Conservation (phyloP, 2,329 filamentous ascomycete species). For the Shiraia bambusicola region DNA sequence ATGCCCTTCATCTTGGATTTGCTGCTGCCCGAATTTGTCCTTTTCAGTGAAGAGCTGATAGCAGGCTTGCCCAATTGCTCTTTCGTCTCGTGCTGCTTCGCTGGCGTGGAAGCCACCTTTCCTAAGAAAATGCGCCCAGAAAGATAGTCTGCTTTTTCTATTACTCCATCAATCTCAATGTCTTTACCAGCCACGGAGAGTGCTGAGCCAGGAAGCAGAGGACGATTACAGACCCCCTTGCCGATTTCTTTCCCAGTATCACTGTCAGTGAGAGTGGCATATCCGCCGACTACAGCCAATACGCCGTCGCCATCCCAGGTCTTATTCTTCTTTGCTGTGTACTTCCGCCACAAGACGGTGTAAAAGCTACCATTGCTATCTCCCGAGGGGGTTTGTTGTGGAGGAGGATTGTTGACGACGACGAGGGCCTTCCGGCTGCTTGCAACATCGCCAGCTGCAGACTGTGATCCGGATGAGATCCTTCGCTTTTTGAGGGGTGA, state of each 20-base stretch:
- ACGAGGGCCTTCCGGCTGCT: conserved; percentile 36
- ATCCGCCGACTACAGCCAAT: conserved; percentile 58
- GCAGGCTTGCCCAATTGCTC: conserved; percentile 20
- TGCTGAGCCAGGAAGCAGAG: conserved; percentile 60
- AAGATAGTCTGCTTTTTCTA: conserved; percentile 62
- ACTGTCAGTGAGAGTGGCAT: conserved; percentile 62
- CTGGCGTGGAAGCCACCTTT: conserved; percentile 19
- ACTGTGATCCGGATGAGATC: conserved; percentile 35
- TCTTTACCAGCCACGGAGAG: conserved; percentile 68
- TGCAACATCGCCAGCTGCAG: conserved; percentile 12
- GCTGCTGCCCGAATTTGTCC: conserved; percentile 18
- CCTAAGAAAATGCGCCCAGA: conserved; percentile 50
- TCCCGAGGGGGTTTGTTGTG: conserved; percentile 16
- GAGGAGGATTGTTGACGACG: conserved; percentile 23
- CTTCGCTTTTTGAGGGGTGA: conserved; percentile 48
- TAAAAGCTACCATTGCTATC: conserved; percentile 44
- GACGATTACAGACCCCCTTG: conserved; percentile 56
- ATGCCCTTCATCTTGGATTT: background rate
- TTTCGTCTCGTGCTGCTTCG: conserved; percentile 17
- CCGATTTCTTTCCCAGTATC: conserved; percentile 64
- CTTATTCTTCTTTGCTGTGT: conserved; percentile 72
- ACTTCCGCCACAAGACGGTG: conserved; percentile 61
- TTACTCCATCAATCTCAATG: conserved; percentile 64
- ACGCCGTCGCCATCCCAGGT: conserved; percentile 76
- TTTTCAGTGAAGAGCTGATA: conserved; percentile 9